Evolutionary conservation across 2,329 filamentous ascomycete genomes (phyloP).

Genomic region (Verticillium klebahnii): DNA sequence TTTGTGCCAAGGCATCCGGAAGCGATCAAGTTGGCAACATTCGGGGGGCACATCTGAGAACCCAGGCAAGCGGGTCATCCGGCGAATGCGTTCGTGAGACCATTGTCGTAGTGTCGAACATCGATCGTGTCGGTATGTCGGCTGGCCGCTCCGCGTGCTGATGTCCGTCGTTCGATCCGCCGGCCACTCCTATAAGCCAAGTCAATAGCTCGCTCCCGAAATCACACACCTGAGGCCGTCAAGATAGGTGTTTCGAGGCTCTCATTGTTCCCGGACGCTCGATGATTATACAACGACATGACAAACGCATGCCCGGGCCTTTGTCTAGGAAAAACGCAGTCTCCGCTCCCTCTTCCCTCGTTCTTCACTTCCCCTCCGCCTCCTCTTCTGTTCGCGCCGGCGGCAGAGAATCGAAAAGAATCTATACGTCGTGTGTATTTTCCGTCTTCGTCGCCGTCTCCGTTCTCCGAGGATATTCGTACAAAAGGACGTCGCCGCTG

Average conservation of each 20-base stretch:
- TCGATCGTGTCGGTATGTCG: no score
- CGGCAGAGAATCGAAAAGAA: not conserved
- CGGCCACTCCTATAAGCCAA: no score
- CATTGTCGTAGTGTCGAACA: no score
- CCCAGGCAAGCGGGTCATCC: no score
- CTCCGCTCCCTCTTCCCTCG: constrained; percentile 4
- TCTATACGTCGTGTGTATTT: not conserved
- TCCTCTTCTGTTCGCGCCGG: not conserved
- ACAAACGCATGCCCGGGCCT: constrained; percentile 9
- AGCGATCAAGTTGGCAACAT: no score
- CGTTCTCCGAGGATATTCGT: constrained; percentile 8
- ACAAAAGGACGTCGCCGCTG: constrained; percentile 5
- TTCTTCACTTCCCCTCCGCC: not conserved
- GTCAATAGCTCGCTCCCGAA: no score
- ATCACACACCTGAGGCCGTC: no score
- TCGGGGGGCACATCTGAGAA: no score
- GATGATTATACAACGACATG: constrained; percentile 14
- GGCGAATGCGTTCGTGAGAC: no score
- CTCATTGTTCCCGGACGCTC: constrained; percentile 14
- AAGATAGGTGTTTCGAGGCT: constrained; percentile 8
- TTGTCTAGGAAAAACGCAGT: constrained; percentile 14
- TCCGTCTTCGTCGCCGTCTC: not conserved
- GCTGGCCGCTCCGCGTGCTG: no score
- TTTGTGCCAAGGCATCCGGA: no score
- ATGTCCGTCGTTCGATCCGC: no score